Evolutionary conservation across 106 monocot species (phyloP).

Genomic region (Acorus gramineus): DNA sequence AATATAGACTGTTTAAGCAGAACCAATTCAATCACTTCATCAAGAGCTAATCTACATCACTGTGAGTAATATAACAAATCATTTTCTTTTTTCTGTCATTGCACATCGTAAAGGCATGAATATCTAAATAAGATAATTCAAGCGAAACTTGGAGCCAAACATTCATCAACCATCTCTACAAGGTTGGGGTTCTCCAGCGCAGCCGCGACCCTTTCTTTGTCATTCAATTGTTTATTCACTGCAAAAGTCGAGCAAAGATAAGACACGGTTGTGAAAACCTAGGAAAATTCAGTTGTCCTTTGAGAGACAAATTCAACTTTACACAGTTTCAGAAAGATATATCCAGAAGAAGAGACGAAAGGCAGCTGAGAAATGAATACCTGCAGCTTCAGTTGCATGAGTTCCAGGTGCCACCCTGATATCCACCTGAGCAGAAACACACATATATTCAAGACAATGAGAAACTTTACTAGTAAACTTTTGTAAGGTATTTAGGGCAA

Average conservation of each 20-base stretch:
- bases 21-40: too few relatives aligned
- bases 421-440: slow-evolving; percentile 32
- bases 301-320: neutral
- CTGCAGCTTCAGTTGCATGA: slow-evolving; percentile 68
- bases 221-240: slow-evolving; percentile 96
- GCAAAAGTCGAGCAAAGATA: slow-evolving; percentile 4
- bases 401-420: slow-evolving; percentile 64
- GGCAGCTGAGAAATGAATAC: slow-evolving; percentile 11
- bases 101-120: too few relatives aligned
- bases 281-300: too few relatives aligned
- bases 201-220: slow-evolving; percentile 90
- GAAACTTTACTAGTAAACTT: neutral
- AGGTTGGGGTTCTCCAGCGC: slow-evolving; percentile 81
- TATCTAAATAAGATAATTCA: slow-evolving; percentile 4
- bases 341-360: neutral
- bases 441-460: neutral
- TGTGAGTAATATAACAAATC: too few relatives aligned
- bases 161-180: slow-evolving; percentile 67
- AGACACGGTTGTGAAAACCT: neutral
- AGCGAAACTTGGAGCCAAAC: slow-evolving; percentile 51
- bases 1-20: too few relatives aligned
- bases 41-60: too few relatives aligned
- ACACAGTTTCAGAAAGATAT: neutral
- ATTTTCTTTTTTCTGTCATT: too few relatives aligned
- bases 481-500: too few relatives aligned